Evolutionary conservation across 1,284 basidiomycete genomes (phyloP), one percentile per base, ranked within the genome.

Genomic region (Pterulicium gracile): DNA sequence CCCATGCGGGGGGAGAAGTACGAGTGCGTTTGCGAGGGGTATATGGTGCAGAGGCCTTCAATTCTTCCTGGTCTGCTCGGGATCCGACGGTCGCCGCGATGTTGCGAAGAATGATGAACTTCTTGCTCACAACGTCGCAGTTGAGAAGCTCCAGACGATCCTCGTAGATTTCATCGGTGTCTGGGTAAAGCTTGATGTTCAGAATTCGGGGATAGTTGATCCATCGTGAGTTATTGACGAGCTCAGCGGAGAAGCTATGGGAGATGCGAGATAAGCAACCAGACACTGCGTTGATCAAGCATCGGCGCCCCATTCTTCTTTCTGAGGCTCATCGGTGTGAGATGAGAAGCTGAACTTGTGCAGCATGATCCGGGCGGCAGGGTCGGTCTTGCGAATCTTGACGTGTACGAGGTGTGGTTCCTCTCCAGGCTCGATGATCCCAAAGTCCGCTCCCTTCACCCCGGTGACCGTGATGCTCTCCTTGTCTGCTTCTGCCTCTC

Each of bases 11-110:
- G n/a, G 54, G 60, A 15, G 54, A 52, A 39, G 52, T 55, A 45
- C 51, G 45, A 0, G 61, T 61, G 1, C 67, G 66, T 12, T 62
- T 56, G 1, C 68, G 67, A 2, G 77, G 75, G 7, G 69, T 60
- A 54, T 77, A 83, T 0, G 80, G 78, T 0, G 68, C 60, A 3
- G 48, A 61, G 0, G 80, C 73, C 42, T 64, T 63, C 17, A 83
- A 58, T 0, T 59, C 50, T n/a, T 76, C 68, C 48, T 78, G 69
- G 47, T 77, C 75, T 0, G 58, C 72, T 44, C 74, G 64, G 49
- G 67, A 76, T 0, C 70, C 64, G 3, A 80, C 80, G 19, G 65
- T 62, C 42, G 68, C 52, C 0, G 43, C 24, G 19, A 69, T 64
- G 3, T 51, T 54, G 32, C 76, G 64, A 1, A 47, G 57, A 24